phyloP scores from a whole-genome alignment of 73 alveolate species.

The Blepharisma japonicum region DNA sequence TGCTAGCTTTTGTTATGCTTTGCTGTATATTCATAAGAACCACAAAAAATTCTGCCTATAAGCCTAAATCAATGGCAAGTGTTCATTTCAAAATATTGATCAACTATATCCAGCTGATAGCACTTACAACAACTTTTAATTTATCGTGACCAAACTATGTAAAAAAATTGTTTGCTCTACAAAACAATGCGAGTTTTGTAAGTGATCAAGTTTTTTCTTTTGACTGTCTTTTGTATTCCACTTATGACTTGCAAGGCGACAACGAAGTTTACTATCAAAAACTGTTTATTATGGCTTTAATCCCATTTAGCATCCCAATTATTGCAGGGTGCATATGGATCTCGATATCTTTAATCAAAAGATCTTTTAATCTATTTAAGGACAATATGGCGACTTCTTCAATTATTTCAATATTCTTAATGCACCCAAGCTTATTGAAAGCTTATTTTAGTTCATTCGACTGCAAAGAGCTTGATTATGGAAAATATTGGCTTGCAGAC shows the following conservation, averaged over 20 bases:
- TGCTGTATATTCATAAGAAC: slow-evolving; percentile 37
- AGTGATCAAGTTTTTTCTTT: slow-evolving; percentile 52
- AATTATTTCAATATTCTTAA: too few relatives aligned
- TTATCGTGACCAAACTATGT: slow-evolving; percentile 60
- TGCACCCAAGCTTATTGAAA: too few relatives aligned
- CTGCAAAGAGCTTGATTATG: too few relatives aligned
- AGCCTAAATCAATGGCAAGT: slow-evolving; percentile 35
- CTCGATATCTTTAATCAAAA: too few relatives aligned
- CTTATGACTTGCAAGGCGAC: too few relatives aligned
- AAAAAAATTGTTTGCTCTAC: slow-evolving; percentile 34
- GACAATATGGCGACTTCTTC: too few relatives aligned
- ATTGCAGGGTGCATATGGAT: too few relatives aligned
- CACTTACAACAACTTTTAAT: slow-evolving; percentile 54
- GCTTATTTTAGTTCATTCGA: too few relatives aligned
- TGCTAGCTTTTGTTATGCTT: slow-evolving; percentile 32
- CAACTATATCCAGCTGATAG: slow-evolving; percentile 52
- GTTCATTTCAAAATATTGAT: slow-evolving; percentile 54
- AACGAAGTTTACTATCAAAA: too few relatives aligned
- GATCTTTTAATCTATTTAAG: too few relatives aligned
- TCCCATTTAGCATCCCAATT: too few relatives aligned
- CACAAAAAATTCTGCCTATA: slow-evolving; percentile 45
- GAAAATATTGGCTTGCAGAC: not conserved
- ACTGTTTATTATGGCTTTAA: too few relatives aligned
- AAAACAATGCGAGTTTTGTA: slow-evolving; percentile 42
- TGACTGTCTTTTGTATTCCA: slow-evolving; percentile 43